These are phyloP conservation scores for Botrytis medusae DNA, from an alignment of 2,329 filamentous ascomycete species.

Conservation along the genomic window DNA sequence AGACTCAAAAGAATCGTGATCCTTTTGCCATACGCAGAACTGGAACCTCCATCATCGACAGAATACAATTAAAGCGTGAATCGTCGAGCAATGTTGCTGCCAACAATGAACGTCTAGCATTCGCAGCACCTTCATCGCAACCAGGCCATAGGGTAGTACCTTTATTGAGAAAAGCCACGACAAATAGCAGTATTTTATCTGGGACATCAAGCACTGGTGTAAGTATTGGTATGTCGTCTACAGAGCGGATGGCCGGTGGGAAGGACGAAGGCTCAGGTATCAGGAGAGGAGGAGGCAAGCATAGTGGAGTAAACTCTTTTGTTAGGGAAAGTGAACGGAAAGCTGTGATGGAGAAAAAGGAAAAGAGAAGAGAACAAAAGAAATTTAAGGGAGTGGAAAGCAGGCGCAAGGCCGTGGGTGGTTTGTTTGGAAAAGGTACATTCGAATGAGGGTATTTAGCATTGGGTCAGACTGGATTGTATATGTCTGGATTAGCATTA, in stretches of 20 bases:
- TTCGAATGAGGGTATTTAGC: constrained; percentile 44
- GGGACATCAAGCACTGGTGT: constrained; percentile 39
- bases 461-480: constrained; percentile 12
- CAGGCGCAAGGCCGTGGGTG: constrained; percentile 56
- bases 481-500: constrained; percentile 4
- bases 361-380: constrained; percentile 57
- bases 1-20: constrained; percentile 38
- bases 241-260: constrained; percentile 41
- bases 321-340: constrained; percentile 58
- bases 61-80: constrained; percentile 66
- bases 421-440: constrained; percentile 56
- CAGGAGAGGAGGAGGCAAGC: constrained; percentile 60
- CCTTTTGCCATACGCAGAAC: constrained; percentile 43
- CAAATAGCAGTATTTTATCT: constrained; percentile 50
- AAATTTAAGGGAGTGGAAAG: constrained; percentile 58
- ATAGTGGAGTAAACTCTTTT: constrained; percentile 60
- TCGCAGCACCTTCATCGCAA: constrained; percentile 46
- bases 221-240: constrained; percentile 32
- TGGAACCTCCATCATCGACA: constrained; percentile 62
- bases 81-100: constrained; percentile 43
- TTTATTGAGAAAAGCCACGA: constrained; percentile 72
- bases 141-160: constrained; percentile 65
- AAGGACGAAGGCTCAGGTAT: constrained; percentile 50
- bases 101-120: constrained; percentile 53
- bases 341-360: constrained; percentile 55